These are phyloP conservation scores for Daldinia decipiens DNA, from an alignment of 495 filamentous ascomycete genomes.

Conservation along the genomic window DNA sequence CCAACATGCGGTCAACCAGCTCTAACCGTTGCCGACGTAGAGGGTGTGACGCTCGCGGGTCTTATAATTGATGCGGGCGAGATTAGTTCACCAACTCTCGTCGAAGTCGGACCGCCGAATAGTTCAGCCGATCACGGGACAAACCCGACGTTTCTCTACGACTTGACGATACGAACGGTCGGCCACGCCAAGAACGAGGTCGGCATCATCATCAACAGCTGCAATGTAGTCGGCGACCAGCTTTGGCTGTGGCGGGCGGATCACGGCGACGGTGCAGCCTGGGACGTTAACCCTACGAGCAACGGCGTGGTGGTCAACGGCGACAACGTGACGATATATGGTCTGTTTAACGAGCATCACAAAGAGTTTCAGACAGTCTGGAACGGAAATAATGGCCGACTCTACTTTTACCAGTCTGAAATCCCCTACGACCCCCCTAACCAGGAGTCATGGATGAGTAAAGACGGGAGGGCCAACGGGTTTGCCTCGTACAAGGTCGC, in stretches of 20 bases:
- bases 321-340: constrained; percentile 47
- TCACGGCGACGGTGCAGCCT: constrained; percentile 44
- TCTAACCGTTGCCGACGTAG: constrained; percentile 42
- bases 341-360: constrained; percentile 50
- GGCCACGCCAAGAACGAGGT: constrained; percentile 44
- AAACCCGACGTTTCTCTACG: constrained; percentile 48
- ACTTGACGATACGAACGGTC: constrained; percentile 46
- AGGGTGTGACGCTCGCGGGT: constrained; percentile 47
- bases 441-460: constrained; percentile 46
- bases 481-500: constrained; percentile 50
- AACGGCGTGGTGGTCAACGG: constrained; percentile 49
- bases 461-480: constrained; percentile 39
- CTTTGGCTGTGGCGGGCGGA: constrained; percentile 50
- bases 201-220: constrained; percentile 48
- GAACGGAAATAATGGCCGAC: constrained; percentile 47
- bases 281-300: constrained; percentile 45
- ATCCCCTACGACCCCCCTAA: constrained; percentile 48
- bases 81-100: constrained; percentile 35
- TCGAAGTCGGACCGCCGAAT: constrained; percentile 43
- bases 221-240: constrained; percentile 46
- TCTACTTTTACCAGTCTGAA: constrained; percentile 51
- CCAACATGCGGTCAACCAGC: constrained; percentile 36
- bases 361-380: constrained; percentile 48
- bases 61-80: constrained; percentile 47
- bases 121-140: constrained; percentile 32